Base-by-base conservation (phyloP, 129 eudicot genomes). In the Rutidosis leptorrhynchoides region DNA sequence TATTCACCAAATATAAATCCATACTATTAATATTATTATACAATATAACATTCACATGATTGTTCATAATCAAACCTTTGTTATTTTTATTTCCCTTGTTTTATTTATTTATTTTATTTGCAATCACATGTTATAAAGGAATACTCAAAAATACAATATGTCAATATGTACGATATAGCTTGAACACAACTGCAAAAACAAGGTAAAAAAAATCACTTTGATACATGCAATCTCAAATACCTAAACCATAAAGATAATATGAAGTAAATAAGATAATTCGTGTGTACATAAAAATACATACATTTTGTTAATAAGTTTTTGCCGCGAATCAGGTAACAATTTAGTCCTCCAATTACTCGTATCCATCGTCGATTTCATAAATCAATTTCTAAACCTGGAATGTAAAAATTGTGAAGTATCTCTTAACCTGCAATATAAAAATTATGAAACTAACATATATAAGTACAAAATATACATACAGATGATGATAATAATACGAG, bases 231-330 rank as follows among this genome's bases (percentile, higher is more conserved):
- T 16, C 52, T 45, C n/a, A 25, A 24, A 27, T 14, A 22, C 29
- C 17, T 3, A 6, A 12, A 56, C 25, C 14, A 8, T 24, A 24
- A 1, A 24, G 3, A 25, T 5, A 11, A 12, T 10, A 24, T 10
- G 4, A 24, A 12, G 29, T 56, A 8, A 56, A 1, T 24, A 11
- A 25, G 29, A 49, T 0, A 5, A 49, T 20, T 14, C 20, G 10
- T 49, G 22, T 12, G 23, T 28, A 1, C 9, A 20, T 28, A 43
- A 46, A 71, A 22, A 49, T 16, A 17, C 7, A 51, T 71, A 87
- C 95, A 87, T 84, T 69, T 72, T 87, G 60, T 77, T 77, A 15
- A 84, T 1, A 19, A 59, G 2, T 45, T 29, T 59, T 59, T 19
- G 25, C 17, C 65, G 65, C 7, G 3, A 0, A 28, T 59, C 43